Evolutionary conservation across 23 red algal genomes (phyloP).

Genomic region (Gracilaria domingensis): DNA sequence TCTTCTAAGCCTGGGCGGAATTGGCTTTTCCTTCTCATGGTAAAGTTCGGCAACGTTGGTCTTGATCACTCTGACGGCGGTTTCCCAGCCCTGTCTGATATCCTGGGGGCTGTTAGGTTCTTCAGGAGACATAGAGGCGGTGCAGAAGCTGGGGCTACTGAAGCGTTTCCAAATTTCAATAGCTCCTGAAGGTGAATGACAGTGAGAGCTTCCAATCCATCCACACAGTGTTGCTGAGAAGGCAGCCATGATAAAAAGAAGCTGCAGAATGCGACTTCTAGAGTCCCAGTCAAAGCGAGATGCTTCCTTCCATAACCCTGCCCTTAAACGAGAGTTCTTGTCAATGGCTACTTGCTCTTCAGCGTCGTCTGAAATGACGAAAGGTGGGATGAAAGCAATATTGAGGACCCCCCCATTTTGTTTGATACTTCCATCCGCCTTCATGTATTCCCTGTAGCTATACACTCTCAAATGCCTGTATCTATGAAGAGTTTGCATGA

Average conservation of each 20-base stretch:
- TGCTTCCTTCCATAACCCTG: conserved; percentile 30
- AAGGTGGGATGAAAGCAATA: conserved; percentile 37
- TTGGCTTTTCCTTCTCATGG: conserved; percentile 29
- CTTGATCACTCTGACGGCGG: conserved; percentile 31
- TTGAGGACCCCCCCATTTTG: conserved; percentile 37
- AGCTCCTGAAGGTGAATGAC: neutral
- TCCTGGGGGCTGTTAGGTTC: neutral
- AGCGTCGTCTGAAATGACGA: conserved; percentile 32
- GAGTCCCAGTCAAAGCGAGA: conserved; percentile 40
- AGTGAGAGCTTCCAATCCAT: conserved; percentile 32
- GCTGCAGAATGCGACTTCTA: conserved; percentile 29
- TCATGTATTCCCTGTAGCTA: conserved; percentile 45
- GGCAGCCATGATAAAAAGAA: conserved; percentile 29
- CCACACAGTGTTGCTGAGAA: conserved; percentile 21
- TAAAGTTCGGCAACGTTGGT: conserved; percentile 30
- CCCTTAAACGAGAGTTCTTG: conserved; percentile 21
- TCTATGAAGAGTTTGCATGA: conserved; percentile 34
- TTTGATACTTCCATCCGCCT: conserved; percentile 43
- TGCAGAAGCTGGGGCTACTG: conserved; percentile 16
- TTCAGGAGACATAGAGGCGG: neutral
- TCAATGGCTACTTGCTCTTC: conserved; percentile 27
- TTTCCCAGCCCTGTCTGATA: conserved; percentile 38
- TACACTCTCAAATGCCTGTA: conserved; percentile 35
- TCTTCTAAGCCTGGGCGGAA: conserved; percentile 26
- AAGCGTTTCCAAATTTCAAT: conserved; percentile 34